Evolutionary conservation across 169 alveolate species (phyloP), one percentile per base, ranked within the genome.

Genomic region (Perkinsus marinus): DNA sequence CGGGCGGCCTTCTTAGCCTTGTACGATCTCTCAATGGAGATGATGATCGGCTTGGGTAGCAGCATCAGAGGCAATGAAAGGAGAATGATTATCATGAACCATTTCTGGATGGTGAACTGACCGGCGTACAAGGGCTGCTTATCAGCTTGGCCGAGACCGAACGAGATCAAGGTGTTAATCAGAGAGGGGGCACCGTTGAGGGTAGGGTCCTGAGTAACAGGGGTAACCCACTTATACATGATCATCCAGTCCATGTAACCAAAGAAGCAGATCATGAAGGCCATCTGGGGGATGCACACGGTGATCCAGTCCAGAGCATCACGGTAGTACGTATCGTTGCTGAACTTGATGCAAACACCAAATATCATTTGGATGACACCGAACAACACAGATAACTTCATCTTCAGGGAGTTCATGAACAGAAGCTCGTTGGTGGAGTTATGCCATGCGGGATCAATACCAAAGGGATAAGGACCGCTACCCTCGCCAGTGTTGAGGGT

Each of bases 381-480:
- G 79, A 99, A 2, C 97, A 98, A 96, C 26, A 98, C 99, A 0
- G 99, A 97, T 57, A 99, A 94, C 95, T 99, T 99, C 99, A 99
- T 99, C 96, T 99, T 99, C 93, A 98, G 95, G 0, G 99, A 98
- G 94, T 99, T 99, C 91, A 98, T 94, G 95, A 97, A 98, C 39
- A 98, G 94, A 93, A 98, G 96, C 94, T 99, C 99, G 94, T 98
- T 98, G 34, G 93, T 93, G 38, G 99, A 97, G 10, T 98, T 97
- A 93, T 97, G 97, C 99, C 99, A 99, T 39, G 97, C 98, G 26
- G 99, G 98, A 93, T 99, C 99, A 57, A 98, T 93, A 34, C 99
- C 99, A 91, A 98, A 96, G 9, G 99, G 98, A 91, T 98, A 98
- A 30, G 99, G 98, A 90, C 94, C 94, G 89, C 92, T 90, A n/a